Evolutionary conservation across 2,329 filamentous ascomycete genomes (phyloP).

Genomic region (Cladophialophora bantiana): DNA sequence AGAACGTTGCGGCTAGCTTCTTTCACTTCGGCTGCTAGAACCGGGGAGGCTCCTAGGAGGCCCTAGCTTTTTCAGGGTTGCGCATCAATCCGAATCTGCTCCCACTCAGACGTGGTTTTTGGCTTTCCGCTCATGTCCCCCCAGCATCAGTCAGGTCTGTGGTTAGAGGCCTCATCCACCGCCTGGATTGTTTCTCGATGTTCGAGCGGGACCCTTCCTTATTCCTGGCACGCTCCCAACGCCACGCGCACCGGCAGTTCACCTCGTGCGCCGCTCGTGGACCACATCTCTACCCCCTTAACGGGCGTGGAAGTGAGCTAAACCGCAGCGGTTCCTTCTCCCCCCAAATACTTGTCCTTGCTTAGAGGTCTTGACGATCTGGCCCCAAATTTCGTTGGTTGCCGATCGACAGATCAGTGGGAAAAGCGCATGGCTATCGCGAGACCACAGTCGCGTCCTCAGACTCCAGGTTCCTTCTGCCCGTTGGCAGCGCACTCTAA

Average conservation of each 20-base stretch:
- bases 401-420: constrained; percentile 34
- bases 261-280: constrained; percentile 19
- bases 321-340: constrained; percentile 12
- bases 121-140: constrained; percentile 26
- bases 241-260: constrained; percentile 35
- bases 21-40: constrained; percentile 38
- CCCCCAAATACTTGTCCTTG: constrained; percentile 16
- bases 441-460: constrained; percentile 22
- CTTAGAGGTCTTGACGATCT: constrained; percentile 31
- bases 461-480: constrained; percentile 15
- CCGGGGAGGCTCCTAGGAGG: constrained; percentile 31
- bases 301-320: constrained; percentile 15
- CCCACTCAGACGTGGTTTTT: constrained; percentile 18
- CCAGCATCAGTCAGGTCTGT: constrained; percentile 23
- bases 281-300: constrained; percentile 13
- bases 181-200: constrained; percentile 15
- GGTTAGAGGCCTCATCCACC: constrained; percentile 28
- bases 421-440: constrained; percentile 25
- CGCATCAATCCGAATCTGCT: constrained; percentile 33
- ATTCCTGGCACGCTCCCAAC: constrained; percentile 20
- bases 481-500: constrained; percentile 17
- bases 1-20: constrained; percentile 37
- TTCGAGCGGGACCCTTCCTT: constrained; percentile 25
- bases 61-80: constrained; percentile 27
- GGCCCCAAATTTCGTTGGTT: constrained; percentile 26